A percentile compares a stretch with the other conserved stretches of the same genome.
Conservation (phyloP, 768 basidiomycete species). For the Leccinum incarnatum region DNA sequence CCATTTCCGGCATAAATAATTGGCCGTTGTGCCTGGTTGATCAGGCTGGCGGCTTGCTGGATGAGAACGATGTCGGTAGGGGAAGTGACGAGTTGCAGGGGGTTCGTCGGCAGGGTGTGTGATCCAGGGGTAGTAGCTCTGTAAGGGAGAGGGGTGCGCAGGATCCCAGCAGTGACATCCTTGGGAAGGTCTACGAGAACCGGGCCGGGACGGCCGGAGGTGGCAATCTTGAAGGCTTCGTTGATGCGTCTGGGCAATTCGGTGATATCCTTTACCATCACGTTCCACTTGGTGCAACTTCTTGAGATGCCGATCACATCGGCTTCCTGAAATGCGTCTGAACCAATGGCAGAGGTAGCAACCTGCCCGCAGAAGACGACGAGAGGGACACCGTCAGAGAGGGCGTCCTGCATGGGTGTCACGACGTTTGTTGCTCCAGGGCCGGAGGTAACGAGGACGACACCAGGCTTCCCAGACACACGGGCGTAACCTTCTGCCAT, state of each 20-base stretch:
- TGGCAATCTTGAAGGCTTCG: constrained; percentile 99
- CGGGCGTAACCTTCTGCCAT: constrained; percentile 99
- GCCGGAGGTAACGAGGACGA: constrained; percentile 96
- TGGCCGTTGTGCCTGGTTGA: constrained; percentile 89
- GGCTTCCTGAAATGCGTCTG: constrained; percentile 98
- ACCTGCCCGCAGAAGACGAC: constrained; percentile 98
- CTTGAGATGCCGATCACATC: constrained; percentile 96
- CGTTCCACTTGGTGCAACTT: constrained; percentile 99
- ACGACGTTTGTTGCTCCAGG: constrained; percentile 98
- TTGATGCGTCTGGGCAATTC: constrained; percentile 96
- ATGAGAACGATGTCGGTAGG: constrained; percentile 67
- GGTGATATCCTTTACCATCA: constrained; percentile 97
- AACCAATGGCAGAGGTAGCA: constrained; percentile 99
- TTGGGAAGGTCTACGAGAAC: constrained; percentile 99
- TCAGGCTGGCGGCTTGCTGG: constrained; percentile 80
- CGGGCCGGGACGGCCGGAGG: constrained; percentile 93
- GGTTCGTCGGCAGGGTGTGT: constrained; percentile 71
- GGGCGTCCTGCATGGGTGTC: constrained; percentile 97
- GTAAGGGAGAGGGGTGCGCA: constrained; percentile 80
- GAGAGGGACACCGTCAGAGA: constrained; percentile 90
- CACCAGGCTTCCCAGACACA: constrained; percentile 95
- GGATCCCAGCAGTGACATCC: constrained; percentile 92
- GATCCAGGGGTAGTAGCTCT: constrained; percentile 84
- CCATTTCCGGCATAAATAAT: constrained; percentile 94
- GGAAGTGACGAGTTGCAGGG: constrained; percentile 55